Evolutionary conservation across 1,284 basidiomycete genomes (phyloP).

Genomic region (Ustilago lituana): DNA sequence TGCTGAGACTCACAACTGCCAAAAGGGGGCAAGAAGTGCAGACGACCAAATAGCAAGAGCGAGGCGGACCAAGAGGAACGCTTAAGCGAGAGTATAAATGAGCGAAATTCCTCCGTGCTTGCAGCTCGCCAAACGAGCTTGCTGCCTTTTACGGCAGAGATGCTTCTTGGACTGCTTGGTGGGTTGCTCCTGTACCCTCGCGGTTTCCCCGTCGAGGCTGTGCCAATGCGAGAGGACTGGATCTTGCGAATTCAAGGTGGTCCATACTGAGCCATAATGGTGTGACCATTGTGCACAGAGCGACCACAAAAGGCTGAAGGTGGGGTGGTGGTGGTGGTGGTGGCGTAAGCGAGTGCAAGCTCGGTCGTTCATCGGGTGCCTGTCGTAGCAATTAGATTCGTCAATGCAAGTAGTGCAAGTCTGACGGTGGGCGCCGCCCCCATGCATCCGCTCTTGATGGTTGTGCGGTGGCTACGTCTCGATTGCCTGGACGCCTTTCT

Average conservation of each 20-base stretch:
- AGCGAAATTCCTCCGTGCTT: conserved; percentile 44
- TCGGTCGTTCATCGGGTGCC: conserved; percentile 29
- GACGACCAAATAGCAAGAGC: neutral
- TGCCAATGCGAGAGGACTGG: too few relatives aligned
- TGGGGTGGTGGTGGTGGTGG: neutral
- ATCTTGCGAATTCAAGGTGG: too few relatives aligned
- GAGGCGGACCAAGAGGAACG: conserved; percentile 6
- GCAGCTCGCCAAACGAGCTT: conserved; percentile 21
- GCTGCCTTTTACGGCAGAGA: conserved; percentile 9
- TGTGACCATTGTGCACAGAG: too few relatives aligned
- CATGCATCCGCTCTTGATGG: too few relatives aligned
- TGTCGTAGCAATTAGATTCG: conserved; percentile 10
- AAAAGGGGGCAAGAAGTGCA: too few relatives aligned
- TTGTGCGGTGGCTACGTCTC: neutral
- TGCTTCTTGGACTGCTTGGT: too few relatives aligned
- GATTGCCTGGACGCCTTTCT: too few relatives aligned
- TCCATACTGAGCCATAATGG: too few relatives aligned
- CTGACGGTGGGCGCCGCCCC: too few relatives aligned
- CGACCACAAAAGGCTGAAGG: too few relatives aligned
- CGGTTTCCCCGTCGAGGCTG: too few relatives aligned
- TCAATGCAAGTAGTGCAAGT: conserved; percentile 2
- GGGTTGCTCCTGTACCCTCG: too few relatives aligned
- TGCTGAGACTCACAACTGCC: neutral
- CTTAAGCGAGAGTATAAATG: conserved; percentile 28
- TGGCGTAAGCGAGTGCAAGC: neutral